phyloP scores from a whole-genome alignment of 371 early-diverging fungal species.

The Mucor indicus region DNA sequence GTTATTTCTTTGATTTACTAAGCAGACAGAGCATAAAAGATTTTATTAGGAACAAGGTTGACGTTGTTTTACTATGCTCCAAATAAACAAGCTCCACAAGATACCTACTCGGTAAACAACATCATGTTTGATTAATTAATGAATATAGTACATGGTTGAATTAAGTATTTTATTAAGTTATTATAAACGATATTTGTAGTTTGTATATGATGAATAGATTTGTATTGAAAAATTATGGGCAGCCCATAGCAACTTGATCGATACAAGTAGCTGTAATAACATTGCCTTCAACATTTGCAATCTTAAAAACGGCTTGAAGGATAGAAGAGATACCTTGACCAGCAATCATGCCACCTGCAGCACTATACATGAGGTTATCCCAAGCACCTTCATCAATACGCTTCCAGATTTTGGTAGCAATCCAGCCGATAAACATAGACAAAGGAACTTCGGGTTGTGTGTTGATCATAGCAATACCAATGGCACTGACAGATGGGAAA shows the following conservation, averaged over 20 bases:
- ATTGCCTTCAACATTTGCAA: slow-evolving; percentile 33
- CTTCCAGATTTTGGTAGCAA: slow-evolving; percentile 56
- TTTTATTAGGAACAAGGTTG: no score
- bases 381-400: slow-evolving; percentile 25
- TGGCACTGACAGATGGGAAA: slow-evolving; percentile 62
- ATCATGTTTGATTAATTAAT: no score
- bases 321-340: slow-evolving; percentile 75
- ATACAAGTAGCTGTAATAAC: slow-evolving; percentile 27
- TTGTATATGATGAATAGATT: no score
- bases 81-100: no score
- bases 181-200: no score
- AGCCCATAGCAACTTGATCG: slow-evolving; percentile 19
- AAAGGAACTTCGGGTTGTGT: slow-evolving; percentile 53
- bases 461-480: slow-evolving; percentile 73
- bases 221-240: slow-evolving; percentile 20
- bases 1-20: no score
- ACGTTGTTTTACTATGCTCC: no score
- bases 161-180: no score
- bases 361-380: slow-evolving; percentile 52
- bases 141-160: no score
- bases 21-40: no score
- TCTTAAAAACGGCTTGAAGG: slow-evolving; percentile 54
- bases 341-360: slow-evolving; percentile 71
- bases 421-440: slow-evolving; percentile 63
- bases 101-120: no score